Conservation (phyloP, 2,329 filamentous ascomycete species). For the Neurospora sp. region DNA sequence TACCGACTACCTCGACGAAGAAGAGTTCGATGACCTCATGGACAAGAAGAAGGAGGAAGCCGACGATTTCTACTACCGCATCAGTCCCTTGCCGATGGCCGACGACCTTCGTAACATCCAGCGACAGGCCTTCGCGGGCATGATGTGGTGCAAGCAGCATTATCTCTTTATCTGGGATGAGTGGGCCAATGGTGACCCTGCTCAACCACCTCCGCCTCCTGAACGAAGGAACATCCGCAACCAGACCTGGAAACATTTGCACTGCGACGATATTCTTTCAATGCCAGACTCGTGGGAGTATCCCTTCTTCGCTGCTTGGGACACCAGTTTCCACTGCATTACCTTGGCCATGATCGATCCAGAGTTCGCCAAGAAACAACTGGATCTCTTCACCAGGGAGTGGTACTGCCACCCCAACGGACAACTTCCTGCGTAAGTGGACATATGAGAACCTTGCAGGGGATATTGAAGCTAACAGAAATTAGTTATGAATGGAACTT, state of each 20-base stretch:
- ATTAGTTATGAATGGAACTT: slow-evolving; percentile 85
- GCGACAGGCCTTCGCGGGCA: slow-evolving; percentile 85
- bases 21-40: slow-evolving; percentile 82
- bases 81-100: slow-evolving; percentile 87
- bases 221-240: slow-evolving; percentile 76
- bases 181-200: slow-evolving; percentile 91
- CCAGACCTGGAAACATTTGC: slow-evolving; percentile 84
- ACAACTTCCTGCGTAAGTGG: slow-evolving; percentile 71
- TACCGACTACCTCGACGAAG: slow-evolving; percentile 79
- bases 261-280: slow-evolving; percentile 88
- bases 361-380: slow-evolving; percentile 95
- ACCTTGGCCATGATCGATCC: slow-evolving; percentile 95
- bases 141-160: slow-evolving; percentile 98
- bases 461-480: slow-evolving; percentile 9
- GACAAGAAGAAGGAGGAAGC: slow-evolving; percentile 81
- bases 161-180: slow-evolving; percentile 97
- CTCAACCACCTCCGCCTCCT: slow-evolving; percentile 75
- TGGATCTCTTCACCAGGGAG: slow-evolving; percentile 90
- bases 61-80: slow-evolving; percentile 89
- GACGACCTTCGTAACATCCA: slow-evolving; percentile 94
- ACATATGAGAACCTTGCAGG: background rate
- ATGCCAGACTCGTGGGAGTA: slow-evolving; percentile 99
- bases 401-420: slow-evolving; percentile 99
- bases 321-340: slow-evolving; percentile 94
- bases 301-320: slow-evolving; percentile 95